Evolutionary conservation across 441 rosid species (phyloP).

Genomic region (Manihot esculenta): DNA sequence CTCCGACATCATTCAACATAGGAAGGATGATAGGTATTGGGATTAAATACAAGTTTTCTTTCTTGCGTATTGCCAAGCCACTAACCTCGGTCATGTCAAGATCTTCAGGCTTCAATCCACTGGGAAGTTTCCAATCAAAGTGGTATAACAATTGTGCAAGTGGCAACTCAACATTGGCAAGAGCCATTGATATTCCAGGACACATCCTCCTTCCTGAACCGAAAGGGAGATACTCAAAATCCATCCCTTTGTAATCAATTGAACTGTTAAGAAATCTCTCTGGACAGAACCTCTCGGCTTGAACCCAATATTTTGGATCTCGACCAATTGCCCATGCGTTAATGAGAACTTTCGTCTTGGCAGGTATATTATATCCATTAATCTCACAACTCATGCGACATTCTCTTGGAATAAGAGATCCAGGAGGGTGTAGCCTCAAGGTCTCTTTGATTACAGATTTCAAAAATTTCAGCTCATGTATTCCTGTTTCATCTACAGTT

Average conservation of each 20-base stretch:
- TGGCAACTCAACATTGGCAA: conserved; percentile 10
- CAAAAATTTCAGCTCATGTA: conserved; percentile 28
- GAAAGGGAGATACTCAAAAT: conserved; percentile 34
- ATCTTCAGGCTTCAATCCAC: conserved; percentile 25
- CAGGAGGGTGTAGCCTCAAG: conserved; percentile 26
- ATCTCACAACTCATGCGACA: conserved; percentile 14
- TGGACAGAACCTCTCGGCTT: conserved; percentile 32
- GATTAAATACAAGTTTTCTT: conserved; percentile 20
- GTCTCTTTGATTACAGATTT: conserved; percentile 39
- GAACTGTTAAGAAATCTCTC: conserved; percentile 31
- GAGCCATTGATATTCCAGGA: conserved; percentile 28
- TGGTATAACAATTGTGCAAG: conserved; percentile 35
- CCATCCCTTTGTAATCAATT: conserved; percentile 25
- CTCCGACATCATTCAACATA: no score
- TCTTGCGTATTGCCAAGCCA: conserved; percentile 22
- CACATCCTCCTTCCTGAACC: conserved; percentile 44
- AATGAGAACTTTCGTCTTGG: conserved; percentile 15
- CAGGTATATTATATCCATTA: conserved; percentile 26
- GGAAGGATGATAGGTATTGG: no score
- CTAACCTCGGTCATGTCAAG: conserved; percentile 27
- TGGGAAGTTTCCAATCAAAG: conserved; percentile 45
- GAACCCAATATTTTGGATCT: conserved; percentile 28
- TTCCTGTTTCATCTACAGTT: conserved; percentile 18
- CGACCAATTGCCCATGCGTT: conserved; percentile 43
- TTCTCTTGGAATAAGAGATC: conserved; percentile 34